Percentiles rank a stretch among this genome's conserved stretches.
Conservation (phyloP, 352 stramenopile species). For the Phytophthora meadii region DNA sequence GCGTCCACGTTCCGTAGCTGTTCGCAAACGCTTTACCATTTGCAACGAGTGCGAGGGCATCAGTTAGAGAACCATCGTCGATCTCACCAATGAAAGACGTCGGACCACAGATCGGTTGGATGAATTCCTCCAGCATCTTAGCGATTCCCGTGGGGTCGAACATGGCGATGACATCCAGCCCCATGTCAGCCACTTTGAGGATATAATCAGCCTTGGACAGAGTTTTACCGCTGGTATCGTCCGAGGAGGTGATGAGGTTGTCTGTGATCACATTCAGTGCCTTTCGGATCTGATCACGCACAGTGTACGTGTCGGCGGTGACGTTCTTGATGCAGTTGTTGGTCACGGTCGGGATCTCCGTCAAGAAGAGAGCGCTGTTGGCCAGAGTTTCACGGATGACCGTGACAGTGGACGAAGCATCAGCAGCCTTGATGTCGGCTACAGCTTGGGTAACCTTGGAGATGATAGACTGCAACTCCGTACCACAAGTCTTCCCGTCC, state of each 20-base stretch:
- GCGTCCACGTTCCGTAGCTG: constrained; percentile 48
- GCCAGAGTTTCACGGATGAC: constrained; percentile 45
- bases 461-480: constrained; percentile 46
- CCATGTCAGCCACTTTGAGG: constrained; percentile 49
- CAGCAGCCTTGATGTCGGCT: constrained; percentile 46
- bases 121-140: constrained; percentile 51
- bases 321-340: constrained; percentile 45
- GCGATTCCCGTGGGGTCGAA: constrained; percentile 65
- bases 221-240: constrained; percentile 35
- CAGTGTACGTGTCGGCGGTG: constrained; percentile 32
- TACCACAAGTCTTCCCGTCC: constrained; percentile 47
- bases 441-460: constrained; percentile 45
- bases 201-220: constrained; percentile 48
- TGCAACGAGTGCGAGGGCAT: constrained; percentile 46
- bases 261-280: constrained; percentile 56
- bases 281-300: constrained; percentile 57
- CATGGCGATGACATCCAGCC: constrained; percentile 55
- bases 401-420: constrained; percentile 30
- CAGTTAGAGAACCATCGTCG: constrained; percentile 45
- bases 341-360: constrained; percentile 55
- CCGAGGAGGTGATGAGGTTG: constrained; percentile 48
- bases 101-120: constrained; percentile 62
- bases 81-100: constrained; percentile 59
- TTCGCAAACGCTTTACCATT: constrained; percentile 47
- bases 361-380: constrained; percentile 54